These are phyloP conservation scores for Fabrea salina DNA, from an alignment of 169 alveolate species.

Conservation along the genomic window DNA sequence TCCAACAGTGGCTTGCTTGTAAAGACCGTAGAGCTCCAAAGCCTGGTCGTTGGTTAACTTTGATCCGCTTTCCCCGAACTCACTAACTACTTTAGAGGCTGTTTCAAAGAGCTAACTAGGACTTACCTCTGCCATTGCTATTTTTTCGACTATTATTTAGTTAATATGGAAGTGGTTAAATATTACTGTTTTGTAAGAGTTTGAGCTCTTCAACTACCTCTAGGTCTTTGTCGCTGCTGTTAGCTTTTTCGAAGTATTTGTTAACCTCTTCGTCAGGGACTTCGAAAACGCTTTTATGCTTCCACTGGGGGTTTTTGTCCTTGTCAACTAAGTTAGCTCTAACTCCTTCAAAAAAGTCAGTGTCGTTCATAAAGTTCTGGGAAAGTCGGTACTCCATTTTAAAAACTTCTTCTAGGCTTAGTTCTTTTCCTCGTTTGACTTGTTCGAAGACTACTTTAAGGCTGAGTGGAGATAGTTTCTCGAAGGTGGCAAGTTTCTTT, in stretches of 20 bases:
- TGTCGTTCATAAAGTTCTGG: slow-evolving; percentile 58
- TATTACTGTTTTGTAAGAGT: no score
- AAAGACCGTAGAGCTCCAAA: slow-evolving; percentile 81
- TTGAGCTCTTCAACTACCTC: background rate
- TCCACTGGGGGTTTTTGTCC: slow-evolving; percentile 76
- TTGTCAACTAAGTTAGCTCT: slow-evolving; percentile 76
- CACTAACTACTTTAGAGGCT: slow-evolving; percentile 51
- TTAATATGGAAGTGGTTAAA: no score
- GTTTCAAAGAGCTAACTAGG: no score
- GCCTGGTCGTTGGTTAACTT: slow-evolving; percentile 59
- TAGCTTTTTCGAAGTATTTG: slow-evolving; percentile 48
- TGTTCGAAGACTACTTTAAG: slow-evolving; percentile 66
- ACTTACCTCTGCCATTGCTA: no score
- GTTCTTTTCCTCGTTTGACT: slow-evolving; percentile 59
- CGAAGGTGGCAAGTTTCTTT: slow-evolving; percentile 33
- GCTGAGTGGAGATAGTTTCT: slow-evolving; percentile 48
- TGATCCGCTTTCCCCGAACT: slow-evolving; percentile 40
- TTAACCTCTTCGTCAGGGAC: slow-evolving; percentile 56
- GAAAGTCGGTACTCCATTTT: slow-evolving; percentile 70
- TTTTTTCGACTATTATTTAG: no score
- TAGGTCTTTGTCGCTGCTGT: background rate
- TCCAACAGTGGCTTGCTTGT: slow-evolving; percentile 91
- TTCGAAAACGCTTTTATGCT: slow-evolving; percentile 47
- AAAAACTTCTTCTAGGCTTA: slow-evolving; percentile 59
- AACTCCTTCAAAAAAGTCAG: slow-evolving; percentile 82